Evolutionary conservation across 441 rosid species (phyloP), one percentile per base, ranked within the genome.

Genomic region (Adansonia gregorii): DNA sequence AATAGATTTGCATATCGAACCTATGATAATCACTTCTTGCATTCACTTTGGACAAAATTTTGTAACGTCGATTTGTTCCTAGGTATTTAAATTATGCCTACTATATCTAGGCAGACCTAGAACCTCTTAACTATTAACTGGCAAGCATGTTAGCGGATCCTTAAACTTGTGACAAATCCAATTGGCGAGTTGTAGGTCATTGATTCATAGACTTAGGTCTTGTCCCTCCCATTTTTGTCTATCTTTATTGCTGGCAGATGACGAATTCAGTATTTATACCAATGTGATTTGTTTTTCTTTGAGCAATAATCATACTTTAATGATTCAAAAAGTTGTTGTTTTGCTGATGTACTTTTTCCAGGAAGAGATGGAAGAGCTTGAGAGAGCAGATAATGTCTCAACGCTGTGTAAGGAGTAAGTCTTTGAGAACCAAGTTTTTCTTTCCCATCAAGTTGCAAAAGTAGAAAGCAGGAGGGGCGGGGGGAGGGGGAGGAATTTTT

Each of bases 331-430:
- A 31, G 49, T 56, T 4, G 11, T 51, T 55, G 55, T 65, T 66
- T 15, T 41, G 12, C 46, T n/a, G 63, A 43, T 35, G 39, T 35
- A 35, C 81, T 70, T 78, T 24, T 78, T 52, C 56, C 93, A 93
- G 98, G 82, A 85, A 64, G 94, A 93, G 83, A 78, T 94, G 90
- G 88, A 87, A 65, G 93, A 85, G 82, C 87, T 94, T 1, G 91
- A 87, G 76, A 77, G 27, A 49, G 79, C 92, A 20, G 89, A 83
- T 67, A 86, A 69, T 49, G 85, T 88, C 49, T 88, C 94, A 45
- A 70, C 86, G 46, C 79, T 86, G 72, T 92, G 94, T 81, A 82
- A 82, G 60, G 95, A 85, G 39, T 35, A 35, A 35, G 39, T 35
- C 5, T 35, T 35, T 35, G 39, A 35, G 39, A 35, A 35, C 39